Conservation (phyloP, 2,329 filamentous ascomycete species). For the Stenocarpella maydis region DNA sequence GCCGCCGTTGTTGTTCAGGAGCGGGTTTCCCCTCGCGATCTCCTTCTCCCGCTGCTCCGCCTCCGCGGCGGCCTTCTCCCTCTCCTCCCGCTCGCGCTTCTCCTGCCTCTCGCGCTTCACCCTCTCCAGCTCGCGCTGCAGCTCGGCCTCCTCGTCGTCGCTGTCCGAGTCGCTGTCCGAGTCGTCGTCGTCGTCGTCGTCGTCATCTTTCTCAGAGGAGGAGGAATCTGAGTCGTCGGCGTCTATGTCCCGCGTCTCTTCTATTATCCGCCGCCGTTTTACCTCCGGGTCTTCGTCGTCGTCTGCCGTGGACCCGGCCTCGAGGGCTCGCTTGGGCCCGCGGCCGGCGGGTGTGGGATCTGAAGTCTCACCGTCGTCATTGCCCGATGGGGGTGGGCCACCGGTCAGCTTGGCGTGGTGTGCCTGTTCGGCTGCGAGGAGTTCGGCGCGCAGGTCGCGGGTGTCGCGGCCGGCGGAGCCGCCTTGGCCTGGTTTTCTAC, state of each 20-base stretch:
- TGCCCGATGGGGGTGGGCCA: slow-evolving; percentile 52
- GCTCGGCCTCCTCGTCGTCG: slow-evolving; percentile 85
- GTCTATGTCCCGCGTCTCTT: slow-evolving; percentile 88
- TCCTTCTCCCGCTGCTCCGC: slow-evolving; percentile 85
- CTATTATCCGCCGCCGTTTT: slow-evolving; percentile 86
- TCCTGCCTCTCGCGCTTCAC: slow-evolving; percentile 88
- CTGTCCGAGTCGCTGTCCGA: slow-evolving; percentile 69
- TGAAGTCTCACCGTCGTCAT: slow-evolving; percentile 55
- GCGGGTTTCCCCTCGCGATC: slow-evolving; percentile 90
- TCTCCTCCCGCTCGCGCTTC: slow-evolving; percentile 83
- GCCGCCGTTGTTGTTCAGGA: slow-evolving; percentile 69
- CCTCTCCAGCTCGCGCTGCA: slow-evolving; percentile 93
- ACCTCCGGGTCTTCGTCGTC: slow-evolving; percentile 75
- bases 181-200: slow-evolving; percentile 61
- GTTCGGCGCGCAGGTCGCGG: slow-evolving; percentile 88
- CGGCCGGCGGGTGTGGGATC: slow-evolving; percentile 36
- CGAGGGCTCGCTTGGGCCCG: slow-evolving; percentile 71
- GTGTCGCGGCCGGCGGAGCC: slow-evolving; percentile 73
- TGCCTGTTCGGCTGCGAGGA: slow-evolving; percentile 85
- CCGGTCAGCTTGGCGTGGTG: slow-evolving; percentile 88
- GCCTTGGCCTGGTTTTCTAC: slow-evolving; percentile 85
- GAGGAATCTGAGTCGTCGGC: slow-evolving; percentile 71
- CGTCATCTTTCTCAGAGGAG: slow-evolving; percentile 52
- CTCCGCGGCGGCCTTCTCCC: slow-evolving; percentile 80
- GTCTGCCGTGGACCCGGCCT: slow-evolving; percentile 52